Evolutionary conservation across 208 protist species (phyloP), one percentile per base, ranked within the genome.

Genomic region (Acanthamoeba divionensis): DNA sequence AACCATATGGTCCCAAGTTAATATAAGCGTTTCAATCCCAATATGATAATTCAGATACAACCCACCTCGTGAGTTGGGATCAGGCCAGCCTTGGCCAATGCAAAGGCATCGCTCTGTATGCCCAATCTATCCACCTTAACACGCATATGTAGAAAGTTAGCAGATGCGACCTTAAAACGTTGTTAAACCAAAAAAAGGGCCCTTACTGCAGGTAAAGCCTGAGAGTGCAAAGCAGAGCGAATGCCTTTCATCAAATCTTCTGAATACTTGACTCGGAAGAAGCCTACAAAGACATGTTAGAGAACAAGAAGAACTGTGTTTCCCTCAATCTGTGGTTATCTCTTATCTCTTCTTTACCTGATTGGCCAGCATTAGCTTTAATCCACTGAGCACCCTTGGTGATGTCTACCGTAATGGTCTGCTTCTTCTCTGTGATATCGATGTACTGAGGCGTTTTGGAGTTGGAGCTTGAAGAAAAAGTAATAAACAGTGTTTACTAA

Each of bases 21-120:
- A n/a, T n/a, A n/a, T n/a, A n/a, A n/a, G n/a, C n/a, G n/a, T n/a
- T n/a, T n/a, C n/a, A n/a, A n/a, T n/a, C n/a, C n/a, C n/a, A n/a
- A n/a, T n/a, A n/a, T n/a, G n/a, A n/a, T n/a, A n/a, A 41, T 41
- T 41, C 1, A 41, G 5, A 41, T 41, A 5, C 36, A 41, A 5
- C 36, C 2, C 36, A 41, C 36, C 5, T 41, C 36, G 36, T 41
- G 36, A 41, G 36, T 41, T 6, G 36, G 36, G 36, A 41, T 41
- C 36, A 41, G 36, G 36, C 55, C 83, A 38, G 63, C 63, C 10
- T 45, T n/a, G 29, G 83, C 60, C 38, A 90, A 48, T 13, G 83
- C 83, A 79, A 90, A 90, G 7, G 66, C 50, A 48, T 90, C 83
- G 50, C 66, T 52, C 83, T 90, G 83, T 13, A 90, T 60, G 77